Evolutionary conservation across 2,329 filamentous ascomycete species (phyloP).

Genomic region (Paraconiothyrium brasiliense): DNA sequence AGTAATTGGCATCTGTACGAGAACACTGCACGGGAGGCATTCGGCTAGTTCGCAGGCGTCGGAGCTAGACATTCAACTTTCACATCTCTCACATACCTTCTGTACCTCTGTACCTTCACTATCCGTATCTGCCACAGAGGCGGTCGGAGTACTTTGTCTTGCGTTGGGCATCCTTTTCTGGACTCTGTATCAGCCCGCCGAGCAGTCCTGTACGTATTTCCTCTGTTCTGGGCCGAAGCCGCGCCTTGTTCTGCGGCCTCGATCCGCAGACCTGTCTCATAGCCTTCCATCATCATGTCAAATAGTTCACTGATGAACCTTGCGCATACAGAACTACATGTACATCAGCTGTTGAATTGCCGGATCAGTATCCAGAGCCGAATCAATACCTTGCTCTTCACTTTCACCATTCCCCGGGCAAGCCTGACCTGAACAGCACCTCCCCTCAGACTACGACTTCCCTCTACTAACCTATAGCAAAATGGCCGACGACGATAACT

Average conservation of each 20-base stretch:
- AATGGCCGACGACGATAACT: slow-evolving; percentile 71
- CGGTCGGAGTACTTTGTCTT: slow-evolving; percentile 46
- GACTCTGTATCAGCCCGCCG: slow-evolving; percentile 41
- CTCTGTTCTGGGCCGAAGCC: slow-evolving; percentile 41
- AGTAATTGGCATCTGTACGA: not conserved
- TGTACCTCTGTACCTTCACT: slow-evolving; percentile 43
- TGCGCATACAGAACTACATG: slow-evolving; percentile 48
- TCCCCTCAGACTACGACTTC: slow-evolving; percentile 26
- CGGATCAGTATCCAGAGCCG: slow-evolving; percentile 51
- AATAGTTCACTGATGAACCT: slow-evolving; percentile 49
- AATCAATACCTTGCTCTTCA: slow-evolving; percentile 43
- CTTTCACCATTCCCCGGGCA: slow-evolving; percentile 23
- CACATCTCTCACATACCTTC: slow-evolving; percentile 41
- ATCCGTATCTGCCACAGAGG: slow-evolving; percentile 52
- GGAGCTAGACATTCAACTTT: slow-evolving; percentile 34
- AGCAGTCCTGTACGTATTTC: slow-evolving; percentile 54
- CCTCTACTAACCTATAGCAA: slow-evolving; percentile 37
- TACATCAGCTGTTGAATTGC: slow-evolving; percentile 48
- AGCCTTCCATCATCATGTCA: slow-evolving; percentile 25
- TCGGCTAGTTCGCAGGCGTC: slow-evolving; percentile 28
- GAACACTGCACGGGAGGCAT: not conserved
- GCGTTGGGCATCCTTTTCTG: slow-evolving; percentile 45
- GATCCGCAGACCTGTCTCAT: slow-evolving; percentile 26
- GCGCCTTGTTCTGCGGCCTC: slow-evolving; percentile 21
- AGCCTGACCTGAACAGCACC: slow-evolving; percentile 24